Evolutionary conservation across 306 rosid species (phyloP).

Genomic region (Castanea sativa): DNA sequence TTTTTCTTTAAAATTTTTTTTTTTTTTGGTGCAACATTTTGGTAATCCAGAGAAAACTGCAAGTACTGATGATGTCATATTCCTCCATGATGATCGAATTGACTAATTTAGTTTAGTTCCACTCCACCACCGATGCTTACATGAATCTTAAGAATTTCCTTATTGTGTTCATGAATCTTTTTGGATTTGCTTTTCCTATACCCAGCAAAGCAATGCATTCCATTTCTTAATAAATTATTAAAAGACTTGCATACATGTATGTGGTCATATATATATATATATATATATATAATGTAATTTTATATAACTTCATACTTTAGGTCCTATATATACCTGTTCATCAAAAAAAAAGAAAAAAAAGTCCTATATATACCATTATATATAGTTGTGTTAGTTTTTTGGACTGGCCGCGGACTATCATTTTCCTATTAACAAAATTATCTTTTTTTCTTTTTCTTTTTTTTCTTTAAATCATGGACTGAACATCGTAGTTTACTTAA

Average conservation of each 20-base stretch:
- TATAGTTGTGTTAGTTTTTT: not conserved
- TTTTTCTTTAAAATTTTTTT: no score
- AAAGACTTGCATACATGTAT: slow-evolving; percentile 32
- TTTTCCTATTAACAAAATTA: not conserved
- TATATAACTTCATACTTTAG: not conserved
- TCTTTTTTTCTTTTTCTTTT: no score
- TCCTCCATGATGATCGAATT: slow-evolving; percentile 11
- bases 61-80: slow-evolving; percentile 40
- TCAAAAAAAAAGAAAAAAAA: no score
- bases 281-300: not conserved
- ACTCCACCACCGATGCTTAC: slow-evolving; percentile 32
- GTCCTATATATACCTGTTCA: not conserved
- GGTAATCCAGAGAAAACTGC: slow-evolving; percentile 8
- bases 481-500: not conserved
- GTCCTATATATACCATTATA: not conserved
- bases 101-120: slow-evolving; percentile 9
- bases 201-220: slow-evolving; percentile 6
- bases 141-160: slow-evolving; percentile 20
- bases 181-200: slow-evolving; percentile 27
- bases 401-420: not conserved
- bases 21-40: not conserved
- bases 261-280: not conserved
- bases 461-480: not conserved
- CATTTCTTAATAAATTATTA: not conserved
- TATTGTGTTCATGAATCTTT: slow-evolving; percentile 36